Conservation (phyloP, 345 rosid species). For the Populus pruinosa region DNA sequence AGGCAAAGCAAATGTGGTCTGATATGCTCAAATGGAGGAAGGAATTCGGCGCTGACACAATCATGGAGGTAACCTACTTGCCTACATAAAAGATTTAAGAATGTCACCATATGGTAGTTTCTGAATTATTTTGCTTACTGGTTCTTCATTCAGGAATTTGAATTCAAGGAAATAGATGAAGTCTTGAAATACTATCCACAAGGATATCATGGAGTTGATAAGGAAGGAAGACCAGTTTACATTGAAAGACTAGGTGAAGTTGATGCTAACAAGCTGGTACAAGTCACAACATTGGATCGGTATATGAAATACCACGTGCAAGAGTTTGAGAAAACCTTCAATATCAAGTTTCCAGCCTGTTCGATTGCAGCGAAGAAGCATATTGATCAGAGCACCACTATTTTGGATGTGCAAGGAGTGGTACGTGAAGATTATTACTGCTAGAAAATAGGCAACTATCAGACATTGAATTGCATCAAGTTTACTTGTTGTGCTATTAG, state of each 20-base stretch:
- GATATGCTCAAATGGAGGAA: slow-evolving; percentile 87
- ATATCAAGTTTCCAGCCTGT: slow-evolving; percentile 72
- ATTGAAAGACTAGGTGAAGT: slow-evolving; percentile 81
- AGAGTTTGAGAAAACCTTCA: slow-evolving; percentile 83
- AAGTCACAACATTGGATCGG: slow-evolving; percentile 76
- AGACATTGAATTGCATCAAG: not conserved
- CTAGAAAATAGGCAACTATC: too few relatives aligned
- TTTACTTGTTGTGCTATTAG: not conserved
- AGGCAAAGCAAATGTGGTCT: slow-evolving; percentile 87
- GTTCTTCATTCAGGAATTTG: slow-evolving; percentile 54
- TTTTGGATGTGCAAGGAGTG: slow-evolving; percentile 94
- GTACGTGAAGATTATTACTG: slow-evolving; percentile 38
- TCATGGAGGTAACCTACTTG: slow-evolving; percentile 50
- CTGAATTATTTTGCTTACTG: not conserved
- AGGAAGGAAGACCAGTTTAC: slow-evolving; percentile 79
- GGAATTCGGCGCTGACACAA: slow-evolving; percentile 69
- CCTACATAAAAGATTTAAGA: not conserved
- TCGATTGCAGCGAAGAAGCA: slow-evolving; percentile 69
- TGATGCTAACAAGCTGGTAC: slow-evolving; percentile 73
- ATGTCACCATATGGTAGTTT: not conserved
- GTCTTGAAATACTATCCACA: slow-evolving; percentile 82
- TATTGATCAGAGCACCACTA: slow-evolving; percentile 87
- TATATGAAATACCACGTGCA: slow-evolving; percentile 76
- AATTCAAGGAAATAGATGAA: slow-evolving; percentile 64
- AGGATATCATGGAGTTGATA: slow-evolving; percentile 90